These are phyloP conservation scores for Kregervanrija fluxuum DNA, from an alignment of 805 yeast genomes.

Conservation along the genomic window DNA sequence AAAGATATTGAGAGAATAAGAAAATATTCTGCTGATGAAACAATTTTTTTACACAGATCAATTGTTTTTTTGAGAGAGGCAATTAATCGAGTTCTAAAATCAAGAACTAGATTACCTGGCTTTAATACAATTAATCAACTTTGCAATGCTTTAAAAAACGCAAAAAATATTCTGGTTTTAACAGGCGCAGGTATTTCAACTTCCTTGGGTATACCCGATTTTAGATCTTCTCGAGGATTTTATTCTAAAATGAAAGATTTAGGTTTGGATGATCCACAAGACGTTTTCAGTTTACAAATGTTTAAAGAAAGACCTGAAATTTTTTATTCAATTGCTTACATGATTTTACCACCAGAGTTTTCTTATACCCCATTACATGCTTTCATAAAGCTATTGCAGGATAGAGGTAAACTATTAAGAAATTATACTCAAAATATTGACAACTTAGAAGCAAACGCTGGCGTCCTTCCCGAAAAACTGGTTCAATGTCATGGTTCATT, in stretches of 20 bases:
- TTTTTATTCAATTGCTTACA: slow-evolving; percentile 80
- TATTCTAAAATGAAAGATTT: slow-evolving; percentile 61
- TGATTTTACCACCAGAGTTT: slow-evolving; percentile 69
- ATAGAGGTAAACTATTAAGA: slow-evolving; percentile 67
- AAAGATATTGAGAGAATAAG: slow-evolving; percentile 11
- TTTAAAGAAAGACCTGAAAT: slow-evolving; percentile 71
- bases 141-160: slow-evolving; percentile 41
- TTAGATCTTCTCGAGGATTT: slow-evolving; percentile 82
- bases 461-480: slow-evolving; percentile 54
- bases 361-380: slow-evolving; percentile 73
- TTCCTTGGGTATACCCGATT: slow-evolving; percentile 85
- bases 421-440: slow-evolving; percentile 92
- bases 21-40: slow-evolving; percentile 7
- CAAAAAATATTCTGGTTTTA: slow-evolving; percentile 60
- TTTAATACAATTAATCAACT: slow-evolving; percentile 57
- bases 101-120: slow-evolving; percentile 47
- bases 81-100: slow-evolving; percentile 51
- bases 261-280: slow-evolving; percentile 82
- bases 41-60: slow-evolving; percentile 17
- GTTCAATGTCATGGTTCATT: slow-evolving; percentile 93
- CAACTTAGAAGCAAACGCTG: slow-evolving; percentile 77
- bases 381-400: slow-evolving; percentile 67
- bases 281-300: slow-evolving; percentile 70
- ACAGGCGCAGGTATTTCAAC: slow-evolving; percentile 96
- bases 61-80: slow-evolving; percentile 54